A percentile compares a stretch with the other conserved stretches of the same genome.
phyloP scores from a whole-genome alignment of 2,329 filamentous ascomycete species.

The Gaeumannomyces tritici region DNA sequence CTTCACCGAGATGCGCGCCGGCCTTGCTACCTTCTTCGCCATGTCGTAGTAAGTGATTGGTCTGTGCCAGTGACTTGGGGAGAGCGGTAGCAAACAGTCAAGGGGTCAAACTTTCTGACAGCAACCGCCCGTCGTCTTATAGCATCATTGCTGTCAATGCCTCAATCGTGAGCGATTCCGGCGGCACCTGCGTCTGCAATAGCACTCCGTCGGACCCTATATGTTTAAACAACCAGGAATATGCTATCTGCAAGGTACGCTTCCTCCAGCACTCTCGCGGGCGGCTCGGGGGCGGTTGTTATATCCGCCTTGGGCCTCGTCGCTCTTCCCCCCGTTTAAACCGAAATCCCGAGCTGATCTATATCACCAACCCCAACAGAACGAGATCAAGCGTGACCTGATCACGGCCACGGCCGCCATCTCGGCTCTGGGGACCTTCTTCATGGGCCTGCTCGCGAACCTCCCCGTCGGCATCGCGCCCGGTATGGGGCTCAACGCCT shows the following conservation, averaged over 20 bases:
- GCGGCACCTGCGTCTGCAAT: slow-evolving; percentile 69
- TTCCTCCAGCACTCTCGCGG: neutral
- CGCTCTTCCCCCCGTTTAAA: neutral
- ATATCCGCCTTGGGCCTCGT: too few relatives aligned
- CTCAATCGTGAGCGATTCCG: slow-evolving; percentile 49
- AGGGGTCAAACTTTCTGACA: neutral
- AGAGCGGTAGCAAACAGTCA: neutral
- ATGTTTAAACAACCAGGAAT: slow-evolving; percentile 47
- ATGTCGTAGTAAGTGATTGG: slow-evolving; percentile 23
- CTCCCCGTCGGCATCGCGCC: slow-evolving; percentile 64
- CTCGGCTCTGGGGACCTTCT: slow-evolving; percentile 68
- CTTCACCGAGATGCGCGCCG: slow-evolving; percentile 75
- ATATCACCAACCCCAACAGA: neutral
- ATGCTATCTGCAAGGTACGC: slow-evolving; percentile 45
- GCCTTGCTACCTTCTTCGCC: slow-evolving; percentile 70
- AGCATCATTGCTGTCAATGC: slow-evolving; percentile 43
- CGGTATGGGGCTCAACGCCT: slow-evolving; percentile 78
- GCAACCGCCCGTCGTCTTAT: neutral
- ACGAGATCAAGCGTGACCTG: slow-evolving; percentile 62
- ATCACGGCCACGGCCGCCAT: slow-evolving; percentile 83
- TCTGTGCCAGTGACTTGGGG: neutral
- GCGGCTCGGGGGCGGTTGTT: slow-evolving; percentile 5
- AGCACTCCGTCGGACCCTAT: slow-evolving; percentile 36
- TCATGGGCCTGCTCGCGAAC: slow-evolving; percentile 76
- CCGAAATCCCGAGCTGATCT: neutral